Evolutionary conservation across 352 stramenopile genomes (phyloP).

Genomic region (Globisporangium barbulae): DNA sequence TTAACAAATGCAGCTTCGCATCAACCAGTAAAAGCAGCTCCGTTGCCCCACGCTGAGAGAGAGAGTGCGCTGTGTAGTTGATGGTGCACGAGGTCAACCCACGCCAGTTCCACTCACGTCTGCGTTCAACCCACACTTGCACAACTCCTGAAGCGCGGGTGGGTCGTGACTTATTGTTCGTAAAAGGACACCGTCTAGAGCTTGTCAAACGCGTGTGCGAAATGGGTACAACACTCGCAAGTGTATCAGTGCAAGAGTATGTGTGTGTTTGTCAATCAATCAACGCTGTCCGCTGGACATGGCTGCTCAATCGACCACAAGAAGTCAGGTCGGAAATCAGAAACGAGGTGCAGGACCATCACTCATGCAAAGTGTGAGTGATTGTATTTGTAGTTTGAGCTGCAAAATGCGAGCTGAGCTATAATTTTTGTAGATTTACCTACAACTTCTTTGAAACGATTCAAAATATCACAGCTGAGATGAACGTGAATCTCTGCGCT

Average conservation of each 20-base stretch:
- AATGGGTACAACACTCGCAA: not conserved
- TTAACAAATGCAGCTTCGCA: no score
- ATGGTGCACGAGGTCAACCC: no score
- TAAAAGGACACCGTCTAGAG: not conserved
- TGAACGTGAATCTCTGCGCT: not conserved
- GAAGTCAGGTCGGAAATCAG: constrained; percentile 1
- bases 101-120: no score
- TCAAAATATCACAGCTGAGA: not conserved
- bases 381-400: not conserved
- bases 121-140: no score
- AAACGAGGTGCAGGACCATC: not conserved
- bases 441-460: not conserved
- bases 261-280: not conserved
- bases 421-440: not conserved
- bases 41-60: no score
- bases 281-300: not conserved
- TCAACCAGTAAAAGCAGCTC: no score
- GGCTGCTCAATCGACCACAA: not conserved
- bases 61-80: no score
- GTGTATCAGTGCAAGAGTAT: not conserved
- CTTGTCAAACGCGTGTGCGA: not conserved
- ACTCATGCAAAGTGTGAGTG: not conserved
- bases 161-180: not conserved
- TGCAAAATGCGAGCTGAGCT: not conserved
- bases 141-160: not conserved